Conservation (phyloP, 441 rosid species). For the Capsella rubella region DNA sequence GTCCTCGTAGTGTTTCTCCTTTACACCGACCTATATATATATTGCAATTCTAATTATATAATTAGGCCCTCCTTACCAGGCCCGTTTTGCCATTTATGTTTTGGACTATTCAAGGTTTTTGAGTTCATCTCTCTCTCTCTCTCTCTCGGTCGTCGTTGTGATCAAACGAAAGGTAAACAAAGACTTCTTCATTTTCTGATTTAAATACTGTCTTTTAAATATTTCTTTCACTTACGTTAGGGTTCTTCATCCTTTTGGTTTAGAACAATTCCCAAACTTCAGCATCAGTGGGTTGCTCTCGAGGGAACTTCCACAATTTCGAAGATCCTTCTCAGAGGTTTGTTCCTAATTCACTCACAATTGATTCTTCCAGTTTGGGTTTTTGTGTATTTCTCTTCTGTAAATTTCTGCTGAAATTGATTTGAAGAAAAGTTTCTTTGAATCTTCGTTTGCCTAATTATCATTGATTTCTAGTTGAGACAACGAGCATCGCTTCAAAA, state of each 20-base stretch:
- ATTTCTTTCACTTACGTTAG: not conserved
- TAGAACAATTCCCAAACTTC: not conserved
- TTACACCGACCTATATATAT: slow-evolving; percentile 19
- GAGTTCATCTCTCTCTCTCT: not conserved
- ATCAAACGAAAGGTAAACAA: not conserved
- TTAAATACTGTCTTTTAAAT: too few species aligned
- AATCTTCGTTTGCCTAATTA: not conserved
- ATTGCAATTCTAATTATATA: not conserved
- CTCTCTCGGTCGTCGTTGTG: slow-evolving; percentile 3
- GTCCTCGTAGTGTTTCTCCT: not conserved
- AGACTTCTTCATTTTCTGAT: too few species aligned
- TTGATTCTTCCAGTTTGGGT: not conserved
- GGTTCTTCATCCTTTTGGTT: slow-evolving; percentile 2
- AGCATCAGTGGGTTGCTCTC: slow-evolving; percentile 84
- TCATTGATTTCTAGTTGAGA: not conserved
- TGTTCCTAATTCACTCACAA: not conserved
- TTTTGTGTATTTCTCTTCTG: slow-evolving; percentile 4
- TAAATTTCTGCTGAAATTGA: not conserved
- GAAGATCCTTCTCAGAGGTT: slow-evolving; percentile 97
- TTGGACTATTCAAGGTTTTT: not conserved
- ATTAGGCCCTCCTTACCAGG: not conserved
- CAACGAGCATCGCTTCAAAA: slow-evolving; percentile 9
- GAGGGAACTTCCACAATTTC: slow-evolving; percentile 87
- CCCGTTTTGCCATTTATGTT: not conserved
- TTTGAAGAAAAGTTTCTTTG: slow-evolving; percentile 6